Evolutionary conservation across 495 filamentous ascomycete genomes (phyloP), one percentile per base, ranked within the genome.

Genomic region (Xylaria longipes): DNA sequence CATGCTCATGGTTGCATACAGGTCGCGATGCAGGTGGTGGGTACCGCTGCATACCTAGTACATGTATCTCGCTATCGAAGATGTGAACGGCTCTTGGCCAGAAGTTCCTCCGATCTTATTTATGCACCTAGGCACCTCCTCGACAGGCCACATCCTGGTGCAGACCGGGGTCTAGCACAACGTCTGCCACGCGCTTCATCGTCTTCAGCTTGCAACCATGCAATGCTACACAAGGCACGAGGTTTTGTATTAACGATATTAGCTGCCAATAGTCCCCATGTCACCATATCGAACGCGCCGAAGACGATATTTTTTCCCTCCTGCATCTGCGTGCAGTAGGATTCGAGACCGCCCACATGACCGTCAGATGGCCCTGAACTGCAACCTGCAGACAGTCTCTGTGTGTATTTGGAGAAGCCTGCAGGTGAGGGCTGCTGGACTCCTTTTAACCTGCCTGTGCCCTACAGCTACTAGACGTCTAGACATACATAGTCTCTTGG

Each of bases 61-160:
- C 33, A 56, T 37, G 35, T 50, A 48, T 58, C 17, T 27, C 25
- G 22, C 46, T n/a, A 37, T 29, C 25, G 39, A 29, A 22, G n/a
- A n/a, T 15, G n/a, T 31, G 48, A 33, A 9, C 35, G 29, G 37
- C 37, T 45, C 69, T 58, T 65, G 62, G 58, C 60, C 27, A 25
- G 60, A 65, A 71, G 69, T 71, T 71, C 69, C 69, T 71, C 69
- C 69, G 69, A 35, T 71, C 69, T 71, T 71, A 71, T 54, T 41
- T 65, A 27, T 20, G 35, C 25, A 25, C 61, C 50, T 52, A 57
- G 17, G 43, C 48, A 64, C 45, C 5, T 52, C 22, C 7, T 41
- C 17, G 39, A 60, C 62, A 58, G 62, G 48, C 52, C n/a, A 2
- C 39, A 66, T 65, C 45, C 61, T 39, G 39, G 69, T 45, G n/a